Evolutionary conservation across 176 grass and related monocot genomes (phyloP).

Genomic region (Canna indica): DNA sequence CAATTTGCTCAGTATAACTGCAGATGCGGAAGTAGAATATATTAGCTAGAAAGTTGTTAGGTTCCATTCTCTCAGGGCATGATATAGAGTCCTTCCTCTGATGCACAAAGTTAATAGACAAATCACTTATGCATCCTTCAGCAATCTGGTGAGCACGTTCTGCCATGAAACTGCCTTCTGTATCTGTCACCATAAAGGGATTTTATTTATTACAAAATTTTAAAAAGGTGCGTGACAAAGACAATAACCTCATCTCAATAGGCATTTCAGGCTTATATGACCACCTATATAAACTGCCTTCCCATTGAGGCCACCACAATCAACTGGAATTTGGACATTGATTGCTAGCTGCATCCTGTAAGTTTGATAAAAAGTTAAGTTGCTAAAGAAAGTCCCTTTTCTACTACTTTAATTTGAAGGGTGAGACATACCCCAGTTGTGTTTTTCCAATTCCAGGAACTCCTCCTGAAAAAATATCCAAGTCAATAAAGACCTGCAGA

Average conservation of each 20-base stretch:
- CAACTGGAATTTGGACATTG: constrained; percentile 85
- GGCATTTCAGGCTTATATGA: neutral
- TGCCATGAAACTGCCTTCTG: constrained; percentile 95
- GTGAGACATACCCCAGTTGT: constrained; percentile 68
- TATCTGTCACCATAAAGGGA: constrained; percentile 41
- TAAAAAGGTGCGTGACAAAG: neutral
- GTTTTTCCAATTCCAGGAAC: constrained; percentile 96
- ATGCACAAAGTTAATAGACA: constrained; percentile 37
- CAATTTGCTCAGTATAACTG: constrained; percentile 98
- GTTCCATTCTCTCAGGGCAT: constrained; percentile 42
- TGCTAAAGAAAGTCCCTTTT: constrained; percentile 4
- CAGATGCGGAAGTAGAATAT: constrained; percentile 95
- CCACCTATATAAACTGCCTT: constrained; percentile 92
- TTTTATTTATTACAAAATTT: constrained; percentile 6
- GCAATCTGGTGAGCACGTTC: constrained; percentile 84
- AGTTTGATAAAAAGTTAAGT: constrained; percentile 19
- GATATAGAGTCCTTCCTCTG: constrained; percentile 36
- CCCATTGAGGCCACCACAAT: constrained; percentile 78
- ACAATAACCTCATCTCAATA: neutral
- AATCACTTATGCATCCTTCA: constrained; percentile 80
- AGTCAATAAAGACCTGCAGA: neutral
- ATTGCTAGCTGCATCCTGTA: constrained; percentile 85
- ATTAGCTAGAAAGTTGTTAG: constrained; percentile 54
- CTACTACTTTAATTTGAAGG: constrained; percentile 8
- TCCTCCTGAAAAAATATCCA: constrained; percentile 55